Percentiles rank a stretch among this genome's conserved stretches.
phyloP scores from a whole-genome alignment of 2,329 filamentous ascomycete species.

The Orbilia quercus region DNA sequence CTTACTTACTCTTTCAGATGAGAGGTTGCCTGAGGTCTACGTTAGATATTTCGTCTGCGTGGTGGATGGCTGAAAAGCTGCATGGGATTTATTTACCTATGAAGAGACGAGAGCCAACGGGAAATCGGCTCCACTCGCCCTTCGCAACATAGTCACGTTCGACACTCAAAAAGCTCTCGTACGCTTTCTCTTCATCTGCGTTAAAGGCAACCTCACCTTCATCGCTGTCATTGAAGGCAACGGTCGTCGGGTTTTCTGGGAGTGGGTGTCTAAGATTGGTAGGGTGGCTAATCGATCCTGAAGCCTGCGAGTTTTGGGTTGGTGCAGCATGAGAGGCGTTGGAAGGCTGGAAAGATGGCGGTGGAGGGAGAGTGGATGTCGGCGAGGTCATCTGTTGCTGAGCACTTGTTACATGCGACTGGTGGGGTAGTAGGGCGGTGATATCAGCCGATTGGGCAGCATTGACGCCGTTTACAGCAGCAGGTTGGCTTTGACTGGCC shows the following conservation, averaged over 20 bases:
- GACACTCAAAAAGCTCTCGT: slow-evolving; percentile 77
- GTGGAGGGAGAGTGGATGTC: slow-evolving; percentile 14
- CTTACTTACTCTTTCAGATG: slow-evolving; percentile 92
- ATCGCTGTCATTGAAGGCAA: slow-evolving; percentile 61
- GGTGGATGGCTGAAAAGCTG: slow-evolving; percentile 10
- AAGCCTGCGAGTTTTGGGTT: slow-evolving; percentile 61
- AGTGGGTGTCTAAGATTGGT: slow-evolving; percentile 58
- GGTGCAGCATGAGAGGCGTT: slow-evolving; percentile 56
- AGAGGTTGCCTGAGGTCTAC: slow-evolving; percentile 77
- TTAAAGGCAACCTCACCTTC: slow-evolving; percentile 68
- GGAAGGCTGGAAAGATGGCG: slow-evolving; percentile 16
- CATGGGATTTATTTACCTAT: slow-evolving; percentile 71
- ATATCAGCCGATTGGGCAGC: slow-evolving; percentile 5
- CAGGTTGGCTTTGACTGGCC: slow-evolving; percentile 32
- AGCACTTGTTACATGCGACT: slow-evolving; percentile 16
- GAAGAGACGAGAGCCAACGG: slow-evolving; percentile 79
- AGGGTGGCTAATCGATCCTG: slow-evolving; percentile 55
- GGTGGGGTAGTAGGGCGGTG: slow-evolving; percentile 23
- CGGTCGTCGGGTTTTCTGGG: slow-evolving; percentile 53
- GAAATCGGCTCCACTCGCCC: slow-evolving; percentile 83
- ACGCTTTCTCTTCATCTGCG: slow-evolving; percentile 73
- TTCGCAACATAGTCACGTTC: slow-evolving; percentile 81
- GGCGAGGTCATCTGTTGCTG: slow-evolving; percentile 27
- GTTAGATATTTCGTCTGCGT: slow-evolving; percentile 22
- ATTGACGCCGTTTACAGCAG: slow-evolving; percentile 34